A percentile compares a stretch with the other conserved stretches of the same genome.
These are phyloP conservation scores for Calonectria hawksworthii DNA, from an alignment of 2,329 filamentous ascomycete species.

Conservation along the genomic window DNA sequence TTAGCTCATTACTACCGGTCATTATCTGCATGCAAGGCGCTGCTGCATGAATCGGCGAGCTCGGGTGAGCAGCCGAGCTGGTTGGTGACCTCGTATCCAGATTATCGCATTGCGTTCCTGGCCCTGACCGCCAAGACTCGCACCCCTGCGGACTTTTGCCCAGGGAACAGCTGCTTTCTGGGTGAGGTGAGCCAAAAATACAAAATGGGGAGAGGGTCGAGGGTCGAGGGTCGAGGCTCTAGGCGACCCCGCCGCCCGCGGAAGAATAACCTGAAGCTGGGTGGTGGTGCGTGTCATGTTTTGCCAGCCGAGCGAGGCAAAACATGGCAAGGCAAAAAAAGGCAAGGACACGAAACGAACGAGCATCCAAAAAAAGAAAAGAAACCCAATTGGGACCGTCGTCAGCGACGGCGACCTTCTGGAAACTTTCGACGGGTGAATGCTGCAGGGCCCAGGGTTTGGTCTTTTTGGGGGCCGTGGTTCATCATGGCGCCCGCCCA, in stretches of 20 bases:
- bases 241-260: slow-evolving; percentile 4
- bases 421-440: background rate
- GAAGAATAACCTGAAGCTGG: background rate
- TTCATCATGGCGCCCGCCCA: background rate
- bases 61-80: background rate
- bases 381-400: background rate
- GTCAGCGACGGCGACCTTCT: background rate
- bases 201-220: background rate
- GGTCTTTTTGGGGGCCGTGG: background rate
- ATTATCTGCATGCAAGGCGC: background rate
- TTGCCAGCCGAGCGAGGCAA: background rate
- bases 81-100: background rate
- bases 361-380: no score
- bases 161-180: background rate
- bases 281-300: background rate
- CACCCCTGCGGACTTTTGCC: slow-evolving; percentile 5
- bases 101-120: background rate
- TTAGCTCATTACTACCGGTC: background rate
- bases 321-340: no score
- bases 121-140: background rate
- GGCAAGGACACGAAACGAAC: no score
- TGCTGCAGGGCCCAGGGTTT: background rate
- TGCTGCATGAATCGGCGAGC: background rate
- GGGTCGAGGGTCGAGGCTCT: background rate
- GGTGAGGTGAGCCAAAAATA: background rate